These are phyloP conservation scores for Mycena polygramma DNA, from an alignment of 768 basidiomycete genomes.

Conservation along the genomic window DNA sequence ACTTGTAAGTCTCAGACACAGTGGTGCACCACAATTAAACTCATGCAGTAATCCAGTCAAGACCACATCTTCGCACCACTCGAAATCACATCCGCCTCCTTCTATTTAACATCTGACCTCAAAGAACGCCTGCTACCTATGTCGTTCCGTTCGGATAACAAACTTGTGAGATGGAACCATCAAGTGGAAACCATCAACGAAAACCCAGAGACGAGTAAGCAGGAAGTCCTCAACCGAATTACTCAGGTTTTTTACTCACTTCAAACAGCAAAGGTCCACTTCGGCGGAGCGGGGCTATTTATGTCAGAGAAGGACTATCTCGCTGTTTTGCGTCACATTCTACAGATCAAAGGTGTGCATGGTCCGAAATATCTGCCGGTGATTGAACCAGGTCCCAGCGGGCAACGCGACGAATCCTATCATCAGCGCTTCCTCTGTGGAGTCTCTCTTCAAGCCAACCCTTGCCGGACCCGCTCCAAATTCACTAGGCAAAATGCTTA, in stretches of 20 bases:
- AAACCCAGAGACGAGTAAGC: conserved; percentile 32
- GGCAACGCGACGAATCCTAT: conserved; percentile 41
- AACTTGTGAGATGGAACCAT: conserved; percentile 33
- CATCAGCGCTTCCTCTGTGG: conserved; percentile 38
- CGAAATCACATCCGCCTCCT: conserved; percentile 37
- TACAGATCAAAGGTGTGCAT: conserved; percentile 18
- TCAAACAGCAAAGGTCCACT: neutral
- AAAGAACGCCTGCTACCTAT: conserved; percentile 31
- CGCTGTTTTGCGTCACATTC: conserved; percentile 31
- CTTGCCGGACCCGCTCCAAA: conserved; percentile 38
- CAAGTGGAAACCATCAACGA: conserved; percentile 20
- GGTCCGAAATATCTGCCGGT: too few relatives aligned
- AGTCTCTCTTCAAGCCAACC: conserved; percentile 46
- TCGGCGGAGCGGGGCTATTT: too few relatives aligned
- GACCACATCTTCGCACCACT: conserved; percentile 38
- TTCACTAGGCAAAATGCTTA: conserved; percentile 36
- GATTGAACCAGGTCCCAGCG: too few relatives aligned
- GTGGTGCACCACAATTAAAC: conserved; percentile 12
- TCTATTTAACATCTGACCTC: conserved; percentile 36
- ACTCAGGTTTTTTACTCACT: too few relatives aligned
- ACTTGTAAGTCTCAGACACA: conserved; percentile 38
- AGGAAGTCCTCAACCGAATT: conserved; percentile 27
- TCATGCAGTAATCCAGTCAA: too few relatives aligned
- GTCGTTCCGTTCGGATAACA: conserved; percentile 33
- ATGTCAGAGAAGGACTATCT: conserved; percentile 39